phyloP scores from a whole-genome alignment of 2,329 filamentous ascomycete species.

The Ilyonectria sp. region DNA sequence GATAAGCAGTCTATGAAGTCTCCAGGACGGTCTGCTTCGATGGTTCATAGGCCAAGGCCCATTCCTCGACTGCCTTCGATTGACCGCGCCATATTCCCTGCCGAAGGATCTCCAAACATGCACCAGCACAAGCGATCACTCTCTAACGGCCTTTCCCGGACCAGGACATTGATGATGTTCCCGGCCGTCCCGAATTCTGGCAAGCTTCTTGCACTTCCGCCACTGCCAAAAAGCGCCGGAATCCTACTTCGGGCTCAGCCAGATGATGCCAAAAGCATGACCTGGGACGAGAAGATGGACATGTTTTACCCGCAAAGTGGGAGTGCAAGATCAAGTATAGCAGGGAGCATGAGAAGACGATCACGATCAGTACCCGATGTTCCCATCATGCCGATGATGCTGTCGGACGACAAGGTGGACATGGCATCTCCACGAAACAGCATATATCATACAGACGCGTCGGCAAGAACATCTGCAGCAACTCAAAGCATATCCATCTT shows the following conservation, averaged over 20 bases:
- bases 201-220: constrained; percentile 67
- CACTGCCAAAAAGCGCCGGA: constrained; percentile 61
- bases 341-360: constrained; percentile 45
- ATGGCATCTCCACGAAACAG: constrained; percentile 12
- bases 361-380: constrained; percentile 47
- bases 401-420: constrained; percentile 14
- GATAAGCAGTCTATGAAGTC: constrained; percentile 49
- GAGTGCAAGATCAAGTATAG: constrained; percentile 20
- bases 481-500: constrained; percentile 25
- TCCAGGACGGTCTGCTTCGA: constrained; percentile 34
- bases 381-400: constrained; percentile 35
- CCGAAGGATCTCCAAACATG: constrained; percentile 55
- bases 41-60: constrained; percentile 70
- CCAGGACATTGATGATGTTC: constrained; percentile 61
- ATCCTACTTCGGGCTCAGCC: constrained; percentile 59
- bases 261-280: constrained; percentile 72
- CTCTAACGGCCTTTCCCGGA: constrained; percentile 63
- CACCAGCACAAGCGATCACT: constrained; percentile 64
- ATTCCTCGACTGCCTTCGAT: constrained; percentile 65
- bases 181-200: constrained; percentile 59
- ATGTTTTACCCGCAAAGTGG: constrained; percentile 62
- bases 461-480: constrained; percentile 22
- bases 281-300: constrained; percentile 70
- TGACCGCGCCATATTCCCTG: constrained; percentile 64
- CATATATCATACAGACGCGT: constrained; percentile 20